These are phyloP conservation scores for Magnusiomyces sp. DNA, from an alignment of 1,139 yeast species.

Conservation along the genomic window DNA sequence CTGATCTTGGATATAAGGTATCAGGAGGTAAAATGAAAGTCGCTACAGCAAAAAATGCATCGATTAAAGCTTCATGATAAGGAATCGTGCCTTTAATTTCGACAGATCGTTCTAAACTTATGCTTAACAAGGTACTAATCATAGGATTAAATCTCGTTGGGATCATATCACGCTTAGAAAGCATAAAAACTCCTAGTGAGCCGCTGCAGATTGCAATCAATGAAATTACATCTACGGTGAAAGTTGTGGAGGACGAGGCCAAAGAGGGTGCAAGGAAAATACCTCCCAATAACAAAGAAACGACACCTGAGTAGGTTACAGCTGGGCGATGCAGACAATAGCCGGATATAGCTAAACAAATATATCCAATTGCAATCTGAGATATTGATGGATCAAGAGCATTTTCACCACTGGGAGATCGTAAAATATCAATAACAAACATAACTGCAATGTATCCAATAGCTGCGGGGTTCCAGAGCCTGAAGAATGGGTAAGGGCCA, in stretches of 20 bases:
- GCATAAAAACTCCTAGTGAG: constrained; percentile 30
- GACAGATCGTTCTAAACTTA: constrained; percentile 13
- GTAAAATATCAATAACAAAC: constrained; percentile 6
- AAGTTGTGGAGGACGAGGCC: background rate
- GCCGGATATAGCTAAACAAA: constrained; percentile 8
- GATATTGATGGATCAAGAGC: constrained; percentile 7
- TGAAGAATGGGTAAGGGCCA: constrained; percentile 10
- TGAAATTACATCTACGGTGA: constrained; percentile 17
- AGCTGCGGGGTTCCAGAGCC: constrained; percentile 8
- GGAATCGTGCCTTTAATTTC: constrained; percentile 9
- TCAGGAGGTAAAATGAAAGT: constrained; percentile 11
- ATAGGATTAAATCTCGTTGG: constrained; percentile 29
- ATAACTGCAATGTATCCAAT: constrained; percentile 8
- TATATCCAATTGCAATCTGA: constrained; percentile 5
- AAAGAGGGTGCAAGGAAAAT: constrained; percentile 9
- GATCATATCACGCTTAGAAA: constrained; percentile 28
- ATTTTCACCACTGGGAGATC: background rate
- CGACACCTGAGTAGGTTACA: constrained; percentile 7
- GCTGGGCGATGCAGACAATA: constrained; percentile 13
- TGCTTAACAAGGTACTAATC: constrained; percentile 16
- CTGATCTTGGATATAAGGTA: constrained; percentile 3
- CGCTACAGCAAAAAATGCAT: constrained; percentile 7
- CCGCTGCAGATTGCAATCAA: constrained; percentile 28
- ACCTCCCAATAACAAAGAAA: constrained; percentile 9
- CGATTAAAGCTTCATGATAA: constrained; percentile 7